Base-by-base conservation (phyloP, 257 asterid species). In the Henckelia pumila region DNA sequence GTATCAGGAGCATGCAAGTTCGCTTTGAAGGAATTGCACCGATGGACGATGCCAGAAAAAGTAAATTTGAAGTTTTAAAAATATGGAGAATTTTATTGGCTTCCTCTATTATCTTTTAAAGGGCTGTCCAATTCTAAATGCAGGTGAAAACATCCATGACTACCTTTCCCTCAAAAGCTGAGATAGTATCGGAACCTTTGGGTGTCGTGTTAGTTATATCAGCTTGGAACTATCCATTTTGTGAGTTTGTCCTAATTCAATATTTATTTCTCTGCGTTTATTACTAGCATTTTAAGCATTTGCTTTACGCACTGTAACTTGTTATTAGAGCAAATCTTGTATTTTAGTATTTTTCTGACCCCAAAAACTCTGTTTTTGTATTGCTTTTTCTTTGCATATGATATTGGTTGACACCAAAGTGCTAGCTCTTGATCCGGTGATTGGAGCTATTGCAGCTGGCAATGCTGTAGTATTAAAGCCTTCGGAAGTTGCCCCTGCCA, bases 401-500 rank as follows among this genome's bases (percentile, higher is more conserved):
- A 37, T 19, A 19, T 9, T n/a, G 29, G 28, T 37, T 50, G 60
- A 44, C 11, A 30, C 73, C 71, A 72, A 81, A 71, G 84, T 83
- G 57, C 78, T 93, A n/a, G 78, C 96, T 16, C 81, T 91, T 25
- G 95, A 87, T 26, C 98, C 98, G 8, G 77, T 88, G 64, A 72
- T 89, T n/a, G 96, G 96, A 74, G 98, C 98, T 24, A 78, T 91
- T 58, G 95, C 98, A 37, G 98, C 98, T 58, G 98, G 98, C 11
- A 91, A 91, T 73, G 81, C 86, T 21, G 92, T 91, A 33, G 94
- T 91, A 32, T 71, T 91, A 80, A 91, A 91, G 83, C 94, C 86
- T 23, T 83, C 88, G 0, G 88, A 83, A 72, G 68, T 78, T 6
- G 80, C 88, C 67, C 78, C 86, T 0, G 98, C 94, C 35, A 81